Conservation (phyloP, 306 rosid species). For the Ormosia semicastrata region DNA sequence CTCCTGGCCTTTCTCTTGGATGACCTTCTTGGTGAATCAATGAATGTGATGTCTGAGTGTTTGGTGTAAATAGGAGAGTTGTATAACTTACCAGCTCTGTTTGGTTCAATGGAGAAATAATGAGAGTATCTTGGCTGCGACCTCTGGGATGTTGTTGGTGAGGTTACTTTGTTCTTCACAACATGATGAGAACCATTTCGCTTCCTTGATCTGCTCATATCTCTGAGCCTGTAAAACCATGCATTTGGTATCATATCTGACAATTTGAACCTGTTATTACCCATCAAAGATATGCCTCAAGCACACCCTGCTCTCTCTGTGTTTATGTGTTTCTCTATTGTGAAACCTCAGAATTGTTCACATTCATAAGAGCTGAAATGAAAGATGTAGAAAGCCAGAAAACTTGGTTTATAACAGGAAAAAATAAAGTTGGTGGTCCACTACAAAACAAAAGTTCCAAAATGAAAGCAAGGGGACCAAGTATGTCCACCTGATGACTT, state of each 20-base stretch:
- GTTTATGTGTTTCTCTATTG: conserved; percentile 20
- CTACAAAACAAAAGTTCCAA: conserved; percentile 27
- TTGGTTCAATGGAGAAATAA: conserved; percentile 39
- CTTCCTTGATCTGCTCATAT: conserved; percentile 63
- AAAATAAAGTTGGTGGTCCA: conserved; percentile 28
- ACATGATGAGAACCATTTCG: conserved; percentile 35
- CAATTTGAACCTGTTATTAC: conserved; percentile 65
- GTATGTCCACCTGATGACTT: conserved; percentile 37
- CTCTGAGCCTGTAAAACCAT: conserved; percentile 86
- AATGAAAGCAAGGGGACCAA: conserved; percentile 44
- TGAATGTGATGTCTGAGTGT: conserved; percentile 42
- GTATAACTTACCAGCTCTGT: conserved; percentile 35
- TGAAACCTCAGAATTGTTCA: conserved; percentile 25
- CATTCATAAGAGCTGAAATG: conserved; percentile 24
- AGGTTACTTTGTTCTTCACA: conserved; percentile 43
- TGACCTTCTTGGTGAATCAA: conserved; percentile 63
- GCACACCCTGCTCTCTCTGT: conserved; percentile 15
- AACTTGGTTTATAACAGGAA: conserved; percentile 24
- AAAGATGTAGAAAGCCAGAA: conserved; percentile 15
- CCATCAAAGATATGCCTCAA: conserved; percentile 51
- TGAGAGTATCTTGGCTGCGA: conserved; percentile 36
- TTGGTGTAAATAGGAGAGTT: conserved; percentile 40
- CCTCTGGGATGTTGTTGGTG: conserved; percentile 43
- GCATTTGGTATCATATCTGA: conserved; percentile 85
- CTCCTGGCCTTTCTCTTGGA: conserved; percentile 50